Base-by-base conservation (phyloP, 2,329 filamentous ascomycete species). In the Monosporascus cannonballus region DNA sequence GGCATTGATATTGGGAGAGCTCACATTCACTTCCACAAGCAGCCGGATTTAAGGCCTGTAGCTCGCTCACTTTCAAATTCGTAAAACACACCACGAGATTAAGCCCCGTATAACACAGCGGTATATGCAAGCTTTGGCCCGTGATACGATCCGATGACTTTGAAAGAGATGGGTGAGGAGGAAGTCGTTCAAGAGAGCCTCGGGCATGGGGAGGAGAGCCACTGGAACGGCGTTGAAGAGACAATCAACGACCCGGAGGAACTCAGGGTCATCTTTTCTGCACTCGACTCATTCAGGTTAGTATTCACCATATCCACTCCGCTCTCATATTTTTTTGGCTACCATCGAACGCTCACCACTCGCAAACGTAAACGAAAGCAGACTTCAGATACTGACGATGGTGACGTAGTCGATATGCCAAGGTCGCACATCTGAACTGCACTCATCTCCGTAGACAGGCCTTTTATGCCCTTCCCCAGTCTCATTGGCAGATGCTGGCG, bases 401-500 rank as follows among this genome's bases (percentile, higher is more conserved):
- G 24, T 42, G 41, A 34, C 39, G 50, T 61, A 95, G 90, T 51
- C 89, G 92, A 71, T 96, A 96, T 69, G 86, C 89, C 58, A 87
- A 86, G 63, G 82, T 85, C 24, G 88, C 92, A 5, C 93, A 97
- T 69, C 88, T 88, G 73, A 95, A 96, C 70, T 86, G 89, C 58
- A 97, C 93, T 4, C 93, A 97, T 69, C 80, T 92, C 18, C 86
- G 94, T 22, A 85, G 95, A 27, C 91, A 94, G 69, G 87, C 90
- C 15, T 96, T 99, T 71, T 99, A 97, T 69, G 89, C 91, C 8
- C 78, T 99, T 6, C 90, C 93, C 1, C 84, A 86, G 54, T 76
- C 80, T 1, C 92, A 99, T 68, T 94, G 90, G 85, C 81, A 88
- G 64, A 79, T 96, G 65, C 81, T 99, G 1, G 85, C 90, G 0